Evolutionary conservation across 2,329 filamentous ascomycete species (phyloP).

Genomic region (Botrytis fabae): DNA sequence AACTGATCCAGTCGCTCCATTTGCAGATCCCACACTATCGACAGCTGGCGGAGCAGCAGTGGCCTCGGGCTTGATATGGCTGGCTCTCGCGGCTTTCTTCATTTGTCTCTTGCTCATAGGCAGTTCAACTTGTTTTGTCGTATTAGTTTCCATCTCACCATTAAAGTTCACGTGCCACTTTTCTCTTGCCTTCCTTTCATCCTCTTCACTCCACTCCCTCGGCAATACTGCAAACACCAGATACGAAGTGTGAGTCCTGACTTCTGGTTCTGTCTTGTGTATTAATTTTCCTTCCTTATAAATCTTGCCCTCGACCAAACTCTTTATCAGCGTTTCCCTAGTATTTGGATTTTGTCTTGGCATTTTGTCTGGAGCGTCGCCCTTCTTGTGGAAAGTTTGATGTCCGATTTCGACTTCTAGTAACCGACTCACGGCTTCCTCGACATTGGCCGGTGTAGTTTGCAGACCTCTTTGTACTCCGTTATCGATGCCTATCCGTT

Average conservation of each 20-base stretch:
- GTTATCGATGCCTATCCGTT: slow-evolving; percentile 70
- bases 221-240: slow-evolving; percentile 89
- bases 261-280: slow-evolving; percentile 79
- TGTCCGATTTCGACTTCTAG: slow-evolving; percentile 71
- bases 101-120: slow-evolving; percentile 33
- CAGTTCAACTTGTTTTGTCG: slow-evolving; percentile 18
- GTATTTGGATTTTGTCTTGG: slow-evolving; percentile 41
- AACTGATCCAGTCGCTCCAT: background rate
- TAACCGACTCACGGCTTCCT: slow-evolving; percentile 74
- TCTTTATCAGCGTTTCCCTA: slow-evolving; percentile 39
- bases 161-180: slow-evolving; percentile 50
- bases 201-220: slow-evolving; percentile 78
- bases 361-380: slow-evolving; percentile 30
- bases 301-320: slow-evolving; percentile 49
- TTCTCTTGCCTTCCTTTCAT: slow-evolving; percentile 68
- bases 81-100: slow-evolving; percentile 34
- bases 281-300: slow-evolving; percentile 77
- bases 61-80: background rate
- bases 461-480: slow-evolving; percentile 56
- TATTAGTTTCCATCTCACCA: slow-evolving; percentile 29
- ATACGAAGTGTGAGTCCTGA: slow-evolving; percentile 98
- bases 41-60: background rate
- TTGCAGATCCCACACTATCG: background rate
- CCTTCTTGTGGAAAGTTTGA: slow-evolving; percentile 58
- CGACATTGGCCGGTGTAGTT: slow-evolving; percentile 67